A percentile compares a stretch with the other conserved stretches of the same genome.
These are phyloP conservation scores for Senecio squalidus DNA, from an alignment of 140 eudicot species.

Conservation along the genomic window DNA sequence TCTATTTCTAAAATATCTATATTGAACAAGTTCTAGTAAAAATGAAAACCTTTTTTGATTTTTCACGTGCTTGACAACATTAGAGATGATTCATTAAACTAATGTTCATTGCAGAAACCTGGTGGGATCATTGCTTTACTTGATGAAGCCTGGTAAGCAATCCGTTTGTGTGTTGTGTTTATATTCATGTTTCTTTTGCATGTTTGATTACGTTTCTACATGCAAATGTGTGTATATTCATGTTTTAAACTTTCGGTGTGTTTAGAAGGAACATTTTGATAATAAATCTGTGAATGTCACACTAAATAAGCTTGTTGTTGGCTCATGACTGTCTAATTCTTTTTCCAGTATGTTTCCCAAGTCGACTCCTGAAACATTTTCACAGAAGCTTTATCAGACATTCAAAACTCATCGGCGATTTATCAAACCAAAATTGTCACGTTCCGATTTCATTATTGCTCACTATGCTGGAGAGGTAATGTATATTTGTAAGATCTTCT, in stretches of 20 bases:
- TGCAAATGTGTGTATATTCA: neutral
- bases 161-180: neutral
- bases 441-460: conserved; percentile 83
- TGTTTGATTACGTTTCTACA: neutral
- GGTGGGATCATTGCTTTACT: conserved; percentile 97
- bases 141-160: conserved; percentile 93
- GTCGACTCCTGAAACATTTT: conserved; percentile 90
- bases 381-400: conserved; percentile 91
- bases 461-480: conserved; percentile 99
- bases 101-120: conserved; percentile 74
- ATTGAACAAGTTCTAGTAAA: neutral
- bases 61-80: neutral
- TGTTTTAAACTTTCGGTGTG: neutral
- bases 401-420: conserved; percentile 69
- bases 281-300: conserved; percentile 1
- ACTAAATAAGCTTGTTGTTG: conserved; percentile 7
- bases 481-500: neutral
- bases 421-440: conserved; percentile 86
- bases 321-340: conserved; percentile 20
- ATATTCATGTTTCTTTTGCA: neutral
- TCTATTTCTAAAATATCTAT: neutral
- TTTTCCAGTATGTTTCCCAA: conserved; percentile 95
- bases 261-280: neutral
- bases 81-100: conserved; percentile 9
- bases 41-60: no score